Evolutionary conservation across 805 yeast genomes (phyloP).

Genomic region (Yarrowia hollandica): DNA sequence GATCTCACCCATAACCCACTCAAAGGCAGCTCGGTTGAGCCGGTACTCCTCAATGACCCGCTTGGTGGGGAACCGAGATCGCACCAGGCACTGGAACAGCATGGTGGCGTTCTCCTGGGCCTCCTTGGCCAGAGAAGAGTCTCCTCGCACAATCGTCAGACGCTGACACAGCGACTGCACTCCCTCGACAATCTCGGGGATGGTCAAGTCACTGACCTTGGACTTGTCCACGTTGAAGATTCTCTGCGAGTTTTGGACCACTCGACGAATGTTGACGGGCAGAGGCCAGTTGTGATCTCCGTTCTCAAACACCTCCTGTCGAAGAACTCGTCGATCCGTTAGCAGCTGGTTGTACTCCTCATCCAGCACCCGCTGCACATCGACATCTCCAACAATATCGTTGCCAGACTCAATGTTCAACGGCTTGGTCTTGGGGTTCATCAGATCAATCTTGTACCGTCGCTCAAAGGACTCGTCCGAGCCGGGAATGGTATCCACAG

Average conservation of each 20-base stretch:
- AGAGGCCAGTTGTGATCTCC: slow-evolving; percentile 98
- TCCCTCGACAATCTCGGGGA: slow-evolving; percentile 72
- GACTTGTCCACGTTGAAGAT: slow-evolving; percentile 91
- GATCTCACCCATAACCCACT: slow-evolving; percentile 94
- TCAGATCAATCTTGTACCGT: slow-evolving; percentile 82
- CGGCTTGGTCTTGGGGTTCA: slow-evolving; percentile 62
- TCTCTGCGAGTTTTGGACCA: slow-evolving; percentile 95
- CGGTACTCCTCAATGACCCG: slow-evolving; percentile 90
- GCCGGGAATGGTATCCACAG: slow-evolving; percentile 93
- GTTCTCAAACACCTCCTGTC: slow-evolving; percentile 78
- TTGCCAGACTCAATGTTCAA: slow-evolving; percentile 82
- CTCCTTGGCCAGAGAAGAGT: slow-evolving; percentile 66
- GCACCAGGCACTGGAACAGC: slow-evolving; percentile 83
- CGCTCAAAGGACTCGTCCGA: slow-evolving; percentile 78
- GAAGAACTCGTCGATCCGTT: slow-evolving; percentile 74
- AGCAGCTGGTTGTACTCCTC: slow-evolving; percentile 77
- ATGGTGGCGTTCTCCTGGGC: slow-evolving; percentile 92
- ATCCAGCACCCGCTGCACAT: slow-evolving; percentile 76
- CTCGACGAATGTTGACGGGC: slow-evolving; percentile 95
- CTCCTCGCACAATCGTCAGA: slow-evolving; percentile 79
- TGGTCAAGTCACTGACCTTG: slow-evolving; percentile 84
- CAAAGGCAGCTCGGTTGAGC: slow-evolving; percentile 79
- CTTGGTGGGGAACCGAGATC: slow-evolving; percentile 89
- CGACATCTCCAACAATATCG: slow-evolving; percentile 86
- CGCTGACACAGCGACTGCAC: slow-evolving; percentile 69